Base-by-base conservation (phyloP, 768 basidiomycete species). In the Leccinum broughii region DNA sequence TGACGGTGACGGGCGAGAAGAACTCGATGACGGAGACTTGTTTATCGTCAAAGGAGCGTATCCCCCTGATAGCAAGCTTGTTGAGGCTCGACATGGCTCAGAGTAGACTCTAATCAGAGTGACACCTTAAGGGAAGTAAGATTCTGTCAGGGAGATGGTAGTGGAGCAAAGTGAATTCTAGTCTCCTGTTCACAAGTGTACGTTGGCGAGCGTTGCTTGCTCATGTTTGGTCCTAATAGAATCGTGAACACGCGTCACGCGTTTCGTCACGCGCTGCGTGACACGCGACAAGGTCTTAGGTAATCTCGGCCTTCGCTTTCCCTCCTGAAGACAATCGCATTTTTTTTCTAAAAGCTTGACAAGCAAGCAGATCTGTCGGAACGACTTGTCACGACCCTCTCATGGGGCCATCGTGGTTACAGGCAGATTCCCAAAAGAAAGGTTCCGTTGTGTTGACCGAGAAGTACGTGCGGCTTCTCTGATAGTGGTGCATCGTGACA, bases 41-140 rank as follows among this genome's bases (percentile, higher is more conserved):
- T 68, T 98, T 96, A 84, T 96, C 93, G 79, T 98, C 96, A 70
- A 98, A 98, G 0, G 93, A 93, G 4, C 95, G 89, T 64, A 97
- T 98, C 20, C 92, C 92, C 37, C 95, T 85, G 60, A 98, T 95
- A 14, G 93, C 95, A 48, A 98, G 87, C 75, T 95, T 96, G 82
- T 95, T 89, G 51, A 98, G 80, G 55, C 82, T 83, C 24, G 94
- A 89, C 94, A 92, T 66, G 60, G 52, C 17, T 44, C n/a, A 44
- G n/a, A 44, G n/a, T 10, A n/a, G 8, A 44, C 0, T 41, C 39
- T 44, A 44, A 44, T 3, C n/a, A 44, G 41, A 44, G 41, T 41
- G 39, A 39, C 15, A 41, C 39, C 39, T 41, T 41, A 15, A 0
- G 4, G 0, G 17, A 41, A 41, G 46, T 17, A 35, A 14, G 13